These are phyloP conservation scores for Podila horticola DNA, from an alignment of 192 early-diverging fungal genomes.

Conservation along the genomic window DNA sequence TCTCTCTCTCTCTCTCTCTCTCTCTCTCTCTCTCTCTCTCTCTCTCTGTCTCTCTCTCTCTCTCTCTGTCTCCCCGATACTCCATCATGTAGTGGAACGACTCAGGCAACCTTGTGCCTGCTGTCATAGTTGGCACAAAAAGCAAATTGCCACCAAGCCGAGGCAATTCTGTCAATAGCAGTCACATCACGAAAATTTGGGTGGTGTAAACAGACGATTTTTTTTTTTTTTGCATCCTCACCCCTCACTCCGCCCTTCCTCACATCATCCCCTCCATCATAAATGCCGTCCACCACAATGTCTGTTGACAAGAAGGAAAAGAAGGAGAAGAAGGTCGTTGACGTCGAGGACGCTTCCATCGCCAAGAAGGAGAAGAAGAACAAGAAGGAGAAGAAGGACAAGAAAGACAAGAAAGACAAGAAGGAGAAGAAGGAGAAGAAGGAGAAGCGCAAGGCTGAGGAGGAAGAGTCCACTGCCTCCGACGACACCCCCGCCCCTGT, in stretches of 20 bases:
- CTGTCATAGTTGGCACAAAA: no score
- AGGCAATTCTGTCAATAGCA: background rate
- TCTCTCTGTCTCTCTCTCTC: no score
- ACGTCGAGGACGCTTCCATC: background rate
- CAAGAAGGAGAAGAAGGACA: constrained; percentile 33
- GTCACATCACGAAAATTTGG: background rate
- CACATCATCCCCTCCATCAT: constrained; percentile 2
- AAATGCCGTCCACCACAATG: constrained; percentile 2
- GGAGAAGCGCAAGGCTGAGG: constrained; percentile 5
- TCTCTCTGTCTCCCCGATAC: no score
- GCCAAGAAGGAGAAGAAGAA: constrained; percentile 36
- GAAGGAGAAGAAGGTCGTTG: constrained; percentile 33
- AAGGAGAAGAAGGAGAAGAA: constrained; percentile 38
- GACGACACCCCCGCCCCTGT: constrained; percentile 10
- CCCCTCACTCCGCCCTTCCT: background rate
- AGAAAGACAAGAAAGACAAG: constrained; percentile 53
- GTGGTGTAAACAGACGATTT: background rate
- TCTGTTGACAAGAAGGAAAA: constrained; percentile 39
- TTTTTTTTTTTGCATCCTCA: background rate
- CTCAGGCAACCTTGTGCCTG: no score
- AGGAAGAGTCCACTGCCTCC: constrained; percentile 1
- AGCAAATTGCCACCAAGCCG: no score
- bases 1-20: no score
- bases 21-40: no score
- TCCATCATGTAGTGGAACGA: no score